These are phyloP conservation scores for Schizosaccharomyces lindneri DNA, from an alignment of 805 yeast genomes.

Conservation along the genomic window DNA sequence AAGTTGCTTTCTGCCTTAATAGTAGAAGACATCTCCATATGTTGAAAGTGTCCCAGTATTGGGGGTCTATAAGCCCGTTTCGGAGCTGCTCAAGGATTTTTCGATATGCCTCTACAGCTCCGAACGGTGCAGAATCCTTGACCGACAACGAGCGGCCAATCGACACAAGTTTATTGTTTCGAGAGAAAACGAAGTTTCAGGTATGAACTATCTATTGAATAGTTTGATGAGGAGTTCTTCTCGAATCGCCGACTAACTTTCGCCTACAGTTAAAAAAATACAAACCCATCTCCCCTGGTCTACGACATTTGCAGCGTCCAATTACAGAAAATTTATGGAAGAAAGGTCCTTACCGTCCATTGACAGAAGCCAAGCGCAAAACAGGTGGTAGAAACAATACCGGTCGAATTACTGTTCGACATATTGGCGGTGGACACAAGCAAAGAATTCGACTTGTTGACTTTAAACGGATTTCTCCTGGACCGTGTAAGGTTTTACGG, in stretches of 20 bases:
- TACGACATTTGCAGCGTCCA: conserved; percentile 57
- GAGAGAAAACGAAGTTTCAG: not conserved
- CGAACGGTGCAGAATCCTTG: not conserved
- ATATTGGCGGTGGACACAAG: conserved; percentile 91
- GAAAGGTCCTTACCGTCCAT: conserved; percentile 52
- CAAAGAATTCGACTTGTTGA: conserved; percentile 70
- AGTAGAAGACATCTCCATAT: not conserved
- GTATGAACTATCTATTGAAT: not conserved
- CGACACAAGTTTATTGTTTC: not conserved
- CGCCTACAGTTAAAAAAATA: conserved; percentile 4
- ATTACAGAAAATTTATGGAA: conserved; percentile 66
- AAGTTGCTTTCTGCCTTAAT: no score
- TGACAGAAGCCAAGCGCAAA: conserved; percentile 47
- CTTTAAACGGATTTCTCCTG: conserved; percentile 37
- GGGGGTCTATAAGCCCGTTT: not conserved
- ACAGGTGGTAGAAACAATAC: conserved; percentile 74
- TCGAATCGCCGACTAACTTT: not conserved
- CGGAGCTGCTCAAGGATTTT: not conserved
- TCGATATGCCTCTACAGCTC: not conserved
- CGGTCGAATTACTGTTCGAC: conserved; percentile 76
- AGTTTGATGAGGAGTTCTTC: not conserved
- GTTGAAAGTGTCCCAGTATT: not conserved
- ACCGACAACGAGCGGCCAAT: not conserved
- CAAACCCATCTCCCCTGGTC: conserved; percentile 8
- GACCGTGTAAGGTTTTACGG: conserved; percentile 56